phyloP scores from a whole-genome alignment of 1,284 basidiomycete species.

The Melampsora americana region DNA sequence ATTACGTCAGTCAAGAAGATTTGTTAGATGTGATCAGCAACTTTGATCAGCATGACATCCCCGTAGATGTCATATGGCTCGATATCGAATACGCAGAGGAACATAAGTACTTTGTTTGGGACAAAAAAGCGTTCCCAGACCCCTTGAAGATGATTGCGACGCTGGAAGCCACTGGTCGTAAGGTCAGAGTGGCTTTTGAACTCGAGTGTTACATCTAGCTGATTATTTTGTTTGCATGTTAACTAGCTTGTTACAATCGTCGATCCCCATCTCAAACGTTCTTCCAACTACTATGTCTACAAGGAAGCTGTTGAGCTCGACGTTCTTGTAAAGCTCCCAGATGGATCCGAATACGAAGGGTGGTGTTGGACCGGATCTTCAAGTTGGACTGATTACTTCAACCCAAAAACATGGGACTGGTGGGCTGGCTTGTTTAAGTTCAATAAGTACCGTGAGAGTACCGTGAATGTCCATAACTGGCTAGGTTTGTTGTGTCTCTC shows the following conservation, averaged over 20 bases:
- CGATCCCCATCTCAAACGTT: constrained; percentile 90
- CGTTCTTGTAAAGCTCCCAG: constrained; percentile 73
- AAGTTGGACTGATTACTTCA: constrained; percentile 96
- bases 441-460: constrained; percentile 56
- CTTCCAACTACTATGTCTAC: too few relatives aligned
- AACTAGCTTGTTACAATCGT: constrained; percentile 92
- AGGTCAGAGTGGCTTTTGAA: too few relatives aligned
- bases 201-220: constrained; percentile 56
- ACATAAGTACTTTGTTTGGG: too few relatives aligned
- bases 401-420: constrained; percentile 83
- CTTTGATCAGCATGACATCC: constrained; percentile 90
- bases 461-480: too few relatives aligned
- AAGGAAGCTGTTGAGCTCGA: too few relatives aligned
- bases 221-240: too few relatives aligned
- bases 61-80: constrained; percentile 95
- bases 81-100: constrained; percentile 88
- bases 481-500: constrained; percentile 47
- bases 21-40: constrained; percentile 77
- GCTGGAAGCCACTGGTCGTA: constrained; percentile 97
- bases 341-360: constrained; percentile 83
- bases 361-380: constrained; percentile 98
- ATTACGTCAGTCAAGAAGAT: constrained; percentile 88
- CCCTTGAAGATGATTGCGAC: too few relatives aligned
- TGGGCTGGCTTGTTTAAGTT: constrained; percentile 81
- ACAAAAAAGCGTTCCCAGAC: too few relatives aligned